These are phyloP conservation scores for Ananas comosus DNA, from an alignment of 176 grass and related monocot species.

Conservation along the genomic window DNA sequence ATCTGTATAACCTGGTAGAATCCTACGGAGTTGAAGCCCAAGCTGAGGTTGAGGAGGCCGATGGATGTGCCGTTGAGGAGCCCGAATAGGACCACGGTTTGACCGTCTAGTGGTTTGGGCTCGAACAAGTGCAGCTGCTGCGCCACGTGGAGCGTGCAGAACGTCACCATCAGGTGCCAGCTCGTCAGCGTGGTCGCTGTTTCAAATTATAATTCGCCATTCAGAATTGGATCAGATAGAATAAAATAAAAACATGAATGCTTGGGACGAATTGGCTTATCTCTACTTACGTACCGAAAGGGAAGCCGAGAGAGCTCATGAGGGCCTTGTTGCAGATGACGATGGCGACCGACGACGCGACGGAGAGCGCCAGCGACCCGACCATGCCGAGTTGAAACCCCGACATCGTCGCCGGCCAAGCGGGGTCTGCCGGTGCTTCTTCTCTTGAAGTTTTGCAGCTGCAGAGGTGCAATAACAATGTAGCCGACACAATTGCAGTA, in stretches of 20 bases:
- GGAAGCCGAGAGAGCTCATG: slow-evolving; percentile 92
- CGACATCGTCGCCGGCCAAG: not conserved
- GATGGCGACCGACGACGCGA: slow-evolving; percentile 86
- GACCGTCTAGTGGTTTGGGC: slow-evolving; percentile 74
- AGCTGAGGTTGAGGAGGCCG: slow-evolving; percentile 93
- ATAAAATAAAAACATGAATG: too few relatives aligned
- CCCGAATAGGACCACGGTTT: slow-evolving; percentile 88
- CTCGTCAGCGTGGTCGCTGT: slow-evolving; percentile 95
- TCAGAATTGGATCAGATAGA: not conserved
- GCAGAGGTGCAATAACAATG: not conserved
- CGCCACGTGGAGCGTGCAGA: slow-evolving; percentile 86
- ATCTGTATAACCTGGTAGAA: slow-evolving; percentile 74
- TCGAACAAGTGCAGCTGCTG: slow-evolving; percentile 88
- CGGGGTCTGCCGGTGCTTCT: not conserved
- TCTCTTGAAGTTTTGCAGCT: not conserved
- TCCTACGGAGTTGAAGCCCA: slow-evolving; percentile 98
- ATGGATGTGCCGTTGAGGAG: slow-evolving; percentile 90
- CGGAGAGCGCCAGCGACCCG: slow-evolving; percentile 77
- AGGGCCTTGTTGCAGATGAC: slow-evolving; percentile 99
- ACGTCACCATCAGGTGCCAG: slow-evolving; percentile 99
- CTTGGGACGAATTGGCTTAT: too few relatives aligned
- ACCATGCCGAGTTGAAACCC: slow-evolving; percentile 76
- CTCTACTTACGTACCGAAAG: slow-evolving; percentile 44
- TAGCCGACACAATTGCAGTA: not conserved
- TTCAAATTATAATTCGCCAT: slow-evolving; percentile 3